phyloP scores from a whole-genome alignment of 352 stramenopile genomes.

The Phytophthora melonis region DNA sequence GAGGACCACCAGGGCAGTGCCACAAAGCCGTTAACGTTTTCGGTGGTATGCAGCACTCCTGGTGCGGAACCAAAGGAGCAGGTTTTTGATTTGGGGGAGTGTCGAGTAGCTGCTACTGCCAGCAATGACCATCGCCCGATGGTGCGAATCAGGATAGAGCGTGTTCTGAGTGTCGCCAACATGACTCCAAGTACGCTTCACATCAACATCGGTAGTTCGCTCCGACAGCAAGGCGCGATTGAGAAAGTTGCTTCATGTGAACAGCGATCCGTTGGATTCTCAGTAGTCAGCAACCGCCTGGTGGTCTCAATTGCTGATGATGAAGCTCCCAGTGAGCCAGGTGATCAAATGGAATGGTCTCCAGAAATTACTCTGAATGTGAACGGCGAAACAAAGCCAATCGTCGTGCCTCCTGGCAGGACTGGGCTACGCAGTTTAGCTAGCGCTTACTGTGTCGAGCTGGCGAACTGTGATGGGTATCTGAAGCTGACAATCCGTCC shows the following conservation, averaged over 20 bases:
- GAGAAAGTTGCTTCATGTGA: conserved; percentile 30
- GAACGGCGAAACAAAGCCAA: conserved; percentile 46
- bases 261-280: conserved; percentile 39
- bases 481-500: conserved; percentile 55
- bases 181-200: conserved; percentile 32
- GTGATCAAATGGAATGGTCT: conserved; percentile 34
- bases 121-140: conserved; percentile 28
- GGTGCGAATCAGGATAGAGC: conserved; percentile 47
- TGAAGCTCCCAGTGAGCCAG: conserved; percentile 3
- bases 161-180: conserved; percentile 46
- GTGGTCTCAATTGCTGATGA: conserved; percentile 37
- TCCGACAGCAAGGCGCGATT: conserved; percentile 19
- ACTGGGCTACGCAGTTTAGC: conserved; percentile 27
- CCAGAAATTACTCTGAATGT: conserved; percentile 38
- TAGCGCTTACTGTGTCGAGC: conserved; percentile 44
- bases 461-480: conserved; percentile 43
- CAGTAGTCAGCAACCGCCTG: conserved; percentile 28
- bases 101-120: conserved; percentile 38
- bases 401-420: conserved; percentile 28
- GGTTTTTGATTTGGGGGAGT: conserved; percentile 43
- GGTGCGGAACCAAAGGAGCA: conserved; percentile 36
- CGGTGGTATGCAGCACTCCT: conserved; percentile 24
- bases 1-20: conserved; percentile 6
- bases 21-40: conserved; percentile 18
- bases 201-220: conserved; percentile 28